A percentile compares a stretch with the other conserved stretches of the same genome.
phyloP scores from a whole-genome alignment of 139 green algal genomes.

The Astrephomene gubernaculifera region DNA sequence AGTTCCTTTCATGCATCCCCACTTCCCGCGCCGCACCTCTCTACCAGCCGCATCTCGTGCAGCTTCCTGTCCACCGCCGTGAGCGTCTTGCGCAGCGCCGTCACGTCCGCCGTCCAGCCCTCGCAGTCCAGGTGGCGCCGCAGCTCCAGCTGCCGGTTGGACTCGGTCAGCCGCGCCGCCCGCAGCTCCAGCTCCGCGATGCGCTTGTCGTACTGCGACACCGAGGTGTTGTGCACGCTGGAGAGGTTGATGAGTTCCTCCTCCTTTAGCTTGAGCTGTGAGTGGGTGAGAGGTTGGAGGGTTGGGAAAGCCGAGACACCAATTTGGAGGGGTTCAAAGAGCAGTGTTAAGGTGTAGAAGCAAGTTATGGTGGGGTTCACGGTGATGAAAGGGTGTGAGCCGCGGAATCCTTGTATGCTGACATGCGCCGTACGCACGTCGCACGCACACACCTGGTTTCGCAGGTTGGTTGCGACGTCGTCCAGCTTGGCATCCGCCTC shows the following conservation, averaged over 20 bases:
- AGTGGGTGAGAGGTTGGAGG: background rate
- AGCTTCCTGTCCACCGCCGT: slow-evolving; percentile 78
- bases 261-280: slow-evolving; percentile 70
- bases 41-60: slow-evolving; percentile 78
- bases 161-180: slow-evolving; percentile 36
- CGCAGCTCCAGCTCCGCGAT: slow-evolving; percentile 68
- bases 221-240: slow-evolving; percentile 71
- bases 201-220: slow-evolving; percentile 74
- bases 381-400: too few relatives aligned
- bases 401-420: too few relatives aligned
- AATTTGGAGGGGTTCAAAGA: too few relatives aligned
- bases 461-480: slow-evolving; percentile 53
- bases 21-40: slow-evolving; percentile 47
- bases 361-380: too few relatives aligned
- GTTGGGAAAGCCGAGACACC: too few relatives aligned
- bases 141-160: slow-evolving; percentile 52
- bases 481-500: slow-evolving; percentile 54
- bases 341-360: too few relatives aligned
- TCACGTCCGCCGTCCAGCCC: slow-evolving; percentile 41
- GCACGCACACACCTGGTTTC: slow-evolving; percentile 45
- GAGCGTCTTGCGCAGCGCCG: slow-evolving; percentile 59
- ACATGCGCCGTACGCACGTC: too few relatives aligned
- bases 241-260: slow-evolving; percentile 77
- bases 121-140: slow-evolving; percentile 20
- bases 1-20: background rate